These are phyloP conservation scores for Tieghemostelium lacteum DNA, from an alignment of 78 protist species.

Conservation along the genomic window DNA sequence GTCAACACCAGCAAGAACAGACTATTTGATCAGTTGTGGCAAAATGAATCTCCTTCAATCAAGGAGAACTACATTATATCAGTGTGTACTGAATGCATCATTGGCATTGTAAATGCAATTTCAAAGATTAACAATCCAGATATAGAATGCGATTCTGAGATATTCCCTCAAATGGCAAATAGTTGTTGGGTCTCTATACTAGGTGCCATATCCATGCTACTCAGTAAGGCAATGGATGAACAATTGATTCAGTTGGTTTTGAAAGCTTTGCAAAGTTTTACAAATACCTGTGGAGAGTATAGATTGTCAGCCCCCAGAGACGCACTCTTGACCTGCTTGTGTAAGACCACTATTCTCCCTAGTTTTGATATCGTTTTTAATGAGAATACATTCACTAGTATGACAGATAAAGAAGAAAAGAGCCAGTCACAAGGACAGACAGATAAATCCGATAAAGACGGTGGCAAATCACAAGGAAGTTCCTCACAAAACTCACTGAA, in stretches of 20 bases:
- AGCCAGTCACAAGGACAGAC: neutral
- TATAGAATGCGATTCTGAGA: conserved; percentile 5
- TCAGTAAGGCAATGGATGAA: conserved; percentile 75
- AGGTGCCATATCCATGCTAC: conserved; percentile 72
- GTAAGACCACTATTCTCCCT: conserved; percentile 54
- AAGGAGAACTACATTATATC: conserved; percentile 49
- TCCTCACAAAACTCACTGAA: neutral
- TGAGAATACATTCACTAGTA: neutral
- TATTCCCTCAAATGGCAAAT: conserved; percentile 75
- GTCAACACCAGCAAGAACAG: conserved; percentile 43
- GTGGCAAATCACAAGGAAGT: neutral
- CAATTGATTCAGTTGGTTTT: conserved; percentile 73
- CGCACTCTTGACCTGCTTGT: conserved; percentile 81
- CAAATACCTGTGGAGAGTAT: conserved; percentile 78
- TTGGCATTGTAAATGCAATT: conserved; percentile 46
- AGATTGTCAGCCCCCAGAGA: conserved; percentile 78
- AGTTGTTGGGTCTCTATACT: conserved; percentile 71
- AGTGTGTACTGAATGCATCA: conserved; percentile 60
- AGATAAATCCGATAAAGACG: neutral
- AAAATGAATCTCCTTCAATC: conserved; percentile 16
- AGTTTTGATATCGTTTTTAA: conserved; percentile 1
- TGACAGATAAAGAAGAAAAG: neutral
- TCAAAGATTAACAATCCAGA: conserved; percentile 71
- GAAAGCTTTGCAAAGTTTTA: conserved; percentile 72
- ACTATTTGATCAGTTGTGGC: conserved; percentile 39